phyloP scores from a whole-genome alignment of 257 asterid genomes.

The Phtheirospermum japonicum region DNA sequence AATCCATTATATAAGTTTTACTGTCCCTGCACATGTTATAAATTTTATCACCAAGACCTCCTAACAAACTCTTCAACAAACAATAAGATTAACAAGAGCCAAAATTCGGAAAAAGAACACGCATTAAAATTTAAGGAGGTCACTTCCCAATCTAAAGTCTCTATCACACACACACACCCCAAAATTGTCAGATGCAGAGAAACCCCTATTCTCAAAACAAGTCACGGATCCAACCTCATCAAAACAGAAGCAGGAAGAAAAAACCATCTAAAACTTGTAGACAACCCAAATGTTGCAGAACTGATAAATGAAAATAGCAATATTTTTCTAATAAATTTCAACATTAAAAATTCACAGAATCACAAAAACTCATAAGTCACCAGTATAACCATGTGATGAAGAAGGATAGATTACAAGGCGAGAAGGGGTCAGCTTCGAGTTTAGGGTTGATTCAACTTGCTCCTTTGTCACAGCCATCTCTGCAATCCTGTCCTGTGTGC shows the following conservation, averaged over 20 bases:
- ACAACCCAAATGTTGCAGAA: background rate
- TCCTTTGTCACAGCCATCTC: slow-evolving; percentile 76
- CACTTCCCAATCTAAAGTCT: background rate
- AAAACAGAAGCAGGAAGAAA: background rate
- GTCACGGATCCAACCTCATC: background rate
- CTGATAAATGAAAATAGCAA: background rate
- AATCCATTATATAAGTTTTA: background rate
- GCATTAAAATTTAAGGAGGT: background rate
- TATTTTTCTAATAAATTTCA: background rate
- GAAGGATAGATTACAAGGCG: slow-evolving; percentile 51
- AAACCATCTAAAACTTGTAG: background rate
- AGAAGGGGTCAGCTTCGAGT: slow-evolving; percentile 60
- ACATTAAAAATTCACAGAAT: background rate
- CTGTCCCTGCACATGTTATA: background rate
- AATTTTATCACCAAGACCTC: background rate
- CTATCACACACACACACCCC: background rate
- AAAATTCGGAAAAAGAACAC: background rate
- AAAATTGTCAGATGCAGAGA: background rate
- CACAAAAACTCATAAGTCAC: background rate
- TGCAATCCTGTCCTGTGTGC: background rate
- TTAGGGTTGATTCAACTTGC: slow-evolving; percentile 63
- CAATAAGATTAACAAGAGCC: too few relatives aligned
- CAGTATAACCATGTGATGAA: background rate
- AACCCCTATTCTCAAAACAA: background rate
- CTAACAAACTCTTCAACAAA: background rate